Evolutionary conservation across 2,329 filamentous ascomycete species (phyloP).

Genomic region (Pseudogymnoascus sp.): DNA sequence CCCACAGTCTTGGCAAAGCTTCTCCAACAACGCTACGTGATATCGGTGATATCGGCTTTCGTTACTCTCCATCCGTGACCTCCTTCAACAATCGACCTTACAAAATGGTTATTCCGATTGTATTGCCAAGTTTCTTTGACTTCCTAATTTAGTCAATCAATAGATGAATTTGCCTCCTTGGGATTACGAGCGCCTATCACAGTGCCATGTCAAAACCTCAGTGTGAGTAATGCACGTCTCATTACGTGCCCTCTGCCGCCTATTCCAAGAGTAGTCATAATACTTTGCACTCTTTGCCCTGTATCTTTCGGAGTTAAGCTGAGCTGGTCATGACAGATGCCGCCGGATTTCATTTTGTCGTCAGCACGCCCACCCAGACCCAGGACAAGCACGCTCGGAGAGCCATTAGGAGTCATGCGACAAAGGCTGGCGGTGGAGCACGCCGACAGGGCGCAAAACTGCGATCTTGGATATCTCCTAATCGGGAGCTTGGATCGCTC

Average conservation of each 20-base stretch:
- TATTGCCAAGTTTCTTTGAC: neutral
- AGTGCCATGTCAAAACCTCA: neutral
- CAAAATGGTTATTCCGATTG: neutral
- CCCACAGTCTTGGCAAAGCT: neutral
- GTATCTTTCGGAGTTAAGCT: neutral
- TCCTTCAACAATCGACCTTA: neutral
- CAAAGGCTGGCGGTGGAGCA: neutral
- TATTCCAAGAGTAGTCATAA: neutral
- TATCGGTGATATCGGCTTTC: neutral
- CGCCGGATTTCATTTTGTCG: neutral
- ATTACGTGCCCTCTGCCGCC: neutral
- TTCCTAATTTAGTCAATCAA: neutral
- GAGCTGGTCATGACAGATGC: neutral
- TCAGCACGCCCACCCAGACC: neutral
- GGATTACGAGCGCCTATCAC: neutral
- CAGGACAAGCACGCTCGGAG: neutral
- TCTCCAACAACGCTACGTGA: neutral
- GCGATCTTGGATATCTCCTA: neutral
- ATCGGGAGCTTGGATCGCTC: neutral
- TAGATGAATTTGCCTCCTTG: neutral
- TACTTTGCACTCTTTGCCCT: neutral
- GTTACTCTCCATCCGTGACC: neutral
- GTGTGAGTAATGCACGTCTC: neutral
- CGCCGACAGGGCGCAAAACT: neutral
- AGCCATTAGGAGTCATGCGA: neutral